Evolutionary conservation across 2,329 filamentous ascomycete genomes (phyloP).

Genomic region (Fusarium circinatum): DNA sequence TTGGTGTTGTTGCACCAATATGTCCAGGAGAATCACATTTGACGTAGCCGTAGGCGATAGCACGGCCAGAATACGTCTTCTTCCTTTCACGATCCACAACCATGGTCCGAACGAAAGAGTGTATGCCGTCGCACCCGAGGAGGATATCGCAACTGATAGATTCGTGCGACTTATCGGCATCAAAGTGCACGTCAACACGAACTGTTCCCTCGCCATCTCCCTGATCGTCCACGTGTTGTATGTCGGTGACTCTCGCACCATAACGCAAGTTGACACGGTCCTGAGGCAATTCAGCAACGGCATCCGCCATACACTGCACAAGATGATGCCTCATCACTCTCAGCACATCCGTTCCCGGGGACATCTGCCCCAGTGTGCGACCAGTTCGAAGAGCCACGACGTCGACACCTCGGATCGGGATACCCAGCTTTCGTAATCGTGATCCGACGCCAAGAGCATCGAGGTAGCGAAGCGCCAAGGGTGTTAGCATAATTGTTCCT

Average conservation of each 20-base stretch:
- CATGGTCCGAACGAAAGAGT: not conserved
- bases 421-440: not conserved
- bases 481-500: fast-evolving
- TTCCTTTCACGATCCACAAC: not conserved
- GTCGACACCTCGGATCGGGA: not conserved
- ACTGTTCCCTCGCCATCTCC: not conserved
- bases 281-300: not conserved
- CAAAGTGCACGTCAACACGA: not conserved
- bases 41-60: not conserved
- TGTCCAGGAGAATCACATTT: not conserved
- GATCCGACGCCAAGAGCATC: not conserved
- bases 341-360: not conserved
- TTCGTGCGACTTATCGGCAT: not conserved
- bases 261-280: not conserved
- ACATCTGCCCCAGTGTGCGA: not conserved
- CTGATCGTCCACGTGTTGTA: not conserved
- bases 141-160: not conserved
- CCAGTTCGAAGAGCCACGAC: not conserved
- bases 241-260: not conserved
- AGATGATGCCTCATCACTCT: not conserved
- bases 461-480: not conserved
- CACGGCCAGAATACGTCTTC: not conserved
- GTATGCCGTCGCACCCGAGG: not conserved
- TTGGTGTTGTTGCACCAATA: fast-evolving
- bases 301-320: not conserved